Evolutionary conservation across 1,284 basidiomycete species (phyloP).

Genomic region (Moesziomyces globuligerus): DNA sequence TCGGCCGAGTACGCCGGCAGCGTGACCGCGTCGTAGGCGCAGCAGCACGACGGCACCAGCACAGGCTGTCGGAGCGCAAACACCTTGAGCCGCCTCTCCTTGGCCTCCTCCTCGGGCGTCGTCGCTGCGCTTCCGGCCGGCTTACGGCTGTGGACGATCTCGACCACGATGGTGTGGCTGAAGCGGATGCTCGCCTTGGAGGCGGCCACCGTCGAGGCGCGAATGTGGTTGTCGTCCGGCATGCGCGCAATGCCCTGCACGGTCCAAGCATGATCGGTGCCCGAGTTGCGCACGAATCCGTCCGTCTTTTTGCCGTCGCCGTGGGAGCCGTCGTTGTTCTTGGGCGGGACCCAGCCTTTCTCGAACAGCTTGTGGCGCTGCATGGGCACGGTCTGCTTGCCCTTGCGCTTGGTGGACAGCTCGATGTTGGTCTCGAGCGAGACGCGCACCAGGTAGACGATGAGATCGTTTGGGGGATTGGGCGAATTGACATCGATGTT

Average conservation of each 20-base stretch:
- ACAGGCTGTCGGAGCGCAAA: slow-evolving; percentile 65
- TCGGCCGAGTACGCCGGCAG: slow-evolving; percentile 59
- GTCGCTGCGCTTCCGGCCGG: slow-evolving; percentile 21
- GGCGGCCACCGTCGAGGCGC: slow-evolving; percentile 59
- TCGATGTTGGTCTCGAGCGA: slow-evolving; percentile 65
- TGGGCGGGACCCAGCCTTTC: slow-evolving; percentile 62
- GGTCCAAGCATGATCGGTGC: slow-evolving; percentile 62
- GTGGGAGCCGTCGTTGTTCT: slow-evolving; percentile 55
- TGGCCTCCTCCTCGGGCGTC: slow-evolving; percentile 40
- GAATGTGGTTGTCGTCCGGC: slow-evolving; percentile 65
- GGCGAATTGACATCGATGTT: slow-evolving; percentile 67
- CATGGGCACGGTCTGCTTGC: slow-evolving; percentile 58
- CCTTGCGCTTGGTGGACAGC: slow-evolving; percentile 55
- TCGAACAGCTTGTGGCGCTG: slow-evolving; percentile 65
- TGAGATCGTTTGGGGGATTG: slow-evolving; percentile 58
- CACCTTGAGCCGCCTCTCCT: slow-evolving; percentile 61
- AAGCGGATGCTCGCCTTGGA: slow-evolving; percentile 60
- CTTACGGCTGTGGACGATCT: slow-evolving; percentile 61
- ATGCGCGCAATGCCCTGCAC: slow-evolving; percentile 65
- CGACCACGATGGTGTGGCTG: slow-evolving; percentile 62
- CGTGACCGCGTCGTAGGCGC: slow-evolving; percentile 65
- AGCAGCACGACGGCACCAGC: slow-evolving; percentile 62
- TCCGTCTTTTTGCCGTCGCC: slow-evolving; percentile 60
- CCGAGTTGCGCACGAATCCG: slow-evolving; percentile 56
- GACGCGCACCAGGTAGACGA: slow-evolving; percentile 65